phyloP scores from a whole-genome alignment of 768 basidiomycete species.

The Scleroderma citrinum region DNA sequence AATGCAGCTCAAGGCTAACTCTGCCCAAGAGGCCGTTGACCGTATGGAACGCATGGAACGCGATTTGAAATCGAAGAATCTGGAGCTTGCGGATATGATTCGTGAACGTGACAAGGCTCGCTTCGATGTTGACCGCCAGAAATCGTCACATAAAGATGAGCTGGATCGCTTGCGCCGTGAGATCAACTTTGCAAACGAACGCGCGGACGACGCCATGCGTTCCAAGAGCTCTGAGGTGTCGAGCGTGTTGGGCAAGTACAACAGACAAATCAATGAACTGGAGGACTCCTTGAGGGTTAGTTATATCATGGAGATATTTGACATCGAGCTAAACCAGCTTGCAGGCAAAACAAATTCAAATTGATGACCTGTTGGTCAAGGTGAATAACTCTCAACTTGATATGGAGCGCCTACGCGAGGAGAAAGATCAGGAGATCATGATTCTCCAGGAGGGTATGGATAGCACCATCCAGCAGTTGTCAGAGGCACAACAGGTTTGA shows the following conservation, averaged over 20 bases:
- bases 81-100: conserved; percentile 98
- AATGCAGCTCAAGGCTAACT: conserved; percentile 96
- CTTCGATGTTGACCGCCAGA: conserved; percentile 91
- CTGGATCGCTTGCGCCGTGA: conserved; percentile 88
- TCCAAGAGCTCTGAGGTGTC: conserved; percentile 94
- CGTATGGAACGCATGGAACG: conserved; percentile 99
- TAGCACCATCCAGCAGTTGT: conserved; percentile 79
- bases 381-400: conserved; percentile 71
- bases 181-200: conserved; percentile 90
- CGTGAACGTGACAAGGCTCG: conserved; percentile 93
- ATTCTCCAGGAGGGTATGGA: conserved; percentile 97
- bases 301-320: not conserved
- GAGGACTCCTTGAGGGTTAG: conserved; percentile 89
- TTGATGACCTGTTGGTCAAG: conserved; percentile 85
- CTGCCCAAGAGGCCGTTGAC: conserved; percentile 96
- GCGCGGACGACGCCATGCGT: conserved; percentile 90
- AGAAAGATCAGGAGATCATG: conserved; percentile 95
- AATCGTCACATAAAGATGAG: conserved; percentile 93
- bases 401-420: conserved; percentile 78
- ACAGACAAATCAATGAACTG: conserved; percentile 92
- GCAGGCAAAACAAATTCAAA: conserved; percentile 92
- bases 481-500: conserved; percentile 77
- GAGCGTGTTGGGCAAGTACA: conserved; percentile 83
- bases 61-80: conserved; percentile 96
- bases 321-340: conserved; percentile 10